These are phyloP conservation scores for Colletotrichum abscissum DNA, from an alignment of 2,329 filamentous ascomycete genomes.

Conservation along the genomic window DNA sequence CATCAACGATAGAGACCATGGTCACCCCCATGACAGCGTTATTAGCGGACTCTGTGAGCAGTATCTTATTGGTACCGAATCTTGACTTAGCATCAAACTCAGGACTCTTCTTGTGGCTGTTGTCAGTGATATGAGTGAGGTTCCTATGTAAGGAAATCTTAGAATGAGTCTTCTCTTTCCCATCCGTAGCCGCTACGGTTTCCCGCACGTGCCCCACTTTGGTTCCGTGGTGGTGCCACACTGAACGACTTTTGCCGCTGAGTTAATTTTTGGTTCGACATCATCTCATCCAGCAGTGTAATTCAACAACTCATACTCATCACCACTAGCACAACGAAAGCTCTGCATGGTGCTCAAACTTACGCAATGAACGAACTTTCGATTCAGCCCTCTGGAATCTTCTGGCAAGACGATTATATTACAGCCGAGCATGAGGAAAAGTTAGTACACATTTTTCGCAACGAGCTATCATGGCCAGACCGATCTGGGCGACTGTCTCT, in stretches of 20 bases:
- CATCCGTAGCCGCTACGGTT: too few relatives aligned
- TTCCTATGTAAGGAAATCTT: neutral
- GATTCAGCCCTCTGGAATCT: conserved; percentile 49
- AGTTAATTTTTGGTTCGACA: neutral
- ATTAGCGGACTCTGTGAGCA: neutral
- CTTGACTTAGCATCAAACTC: neutral
- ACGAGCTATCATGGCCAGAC: conserved; percentile 59
- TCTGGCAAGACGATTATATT: conserved; percentile 61
- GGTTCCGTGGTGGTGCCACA: neutral
- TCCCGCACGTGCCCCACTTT: neutral
- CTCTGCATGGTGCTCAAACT: neutral
- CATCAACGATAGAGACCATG: neutral
- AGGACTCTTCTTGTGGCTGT: neutral
- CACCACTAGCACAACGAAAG: neutral
- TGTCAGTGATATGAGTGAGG: neutral
- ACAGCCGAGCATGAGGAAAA: conserved; percentile 54
- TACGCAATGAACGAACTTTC: conserved; percentile 39
- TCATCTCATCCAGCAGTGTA: neutral
- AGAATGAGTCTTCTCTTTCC: too few relatives aligned
- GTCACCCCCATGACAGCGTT: neutral
- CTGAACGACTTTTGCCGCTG: neutral
- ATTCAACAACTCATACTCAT: neutral
- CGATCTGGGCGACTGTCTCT: conserved; percentile 59
- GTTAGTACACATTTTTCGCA: conserved; percentile 55
- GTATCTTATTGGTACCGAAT: neutral